Base-by-base conservation (phyloP, 768 basidiomycete genomes). In the Auricularia sp. region DNA sequence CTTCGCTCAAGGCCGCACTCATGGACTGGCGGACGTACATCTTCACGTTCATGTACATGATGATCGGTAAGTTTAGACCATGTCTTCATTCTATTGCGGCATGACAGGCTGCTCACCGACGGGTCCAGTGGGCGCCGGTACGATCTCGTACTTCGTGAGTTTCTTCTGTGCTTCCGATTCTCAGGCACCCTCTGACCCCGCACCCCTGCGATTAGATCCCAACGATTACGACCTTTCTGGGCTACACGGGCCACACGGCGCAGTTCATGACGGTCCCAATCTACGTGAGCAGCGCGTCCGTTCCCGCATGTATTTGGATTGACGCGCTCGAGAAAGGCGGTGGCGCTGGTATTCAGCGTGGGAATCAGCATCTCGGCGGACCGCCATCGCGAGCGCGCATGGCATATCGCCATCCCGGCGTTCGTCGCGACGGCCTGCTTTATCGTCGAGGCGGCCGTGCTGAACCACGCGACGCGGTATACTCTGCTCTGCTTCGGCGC, bases 251-350 rank as follows among this genome's bases (percentile, higher is more conserved):
- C 21, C 23, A 59, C 12, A 59, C 23, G 4, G 56, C 56, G 4
- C 56, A 59, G 56, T 59, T 33, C 34, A 59, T 59, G 56, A 59
- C 56, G 2, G 56, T 59, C 34, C 56, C 56, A 18, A 59, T 59
- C 23, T 59, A 59, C 33, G 56, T 59, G 14, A 56, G 54, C 54
- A 2, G 29, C 29, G 29, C 29, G 29, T 29, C 29, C 29, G 29
- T 18, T 56, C 54, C 0, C 29, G 14, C 54, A n/a, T 29, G 56
- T 0, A 5, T 8, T 12, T 6, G 47, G 23, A 33, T 7, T 59
- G 56, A 59, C 56, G 29, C 56, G 6, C 7, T 29, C 11, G 14
- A 8, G 6, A 6, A 14, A 59, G 56, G 56, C 56, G 11, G 56
- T 59, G 7, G 34, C 56, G 23, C 33, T 59, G 29, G 23, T 33